phyloP scores from a whole-genome alignment of 1,139 yeast species.

The Diutina scorzettiae region DNA sequence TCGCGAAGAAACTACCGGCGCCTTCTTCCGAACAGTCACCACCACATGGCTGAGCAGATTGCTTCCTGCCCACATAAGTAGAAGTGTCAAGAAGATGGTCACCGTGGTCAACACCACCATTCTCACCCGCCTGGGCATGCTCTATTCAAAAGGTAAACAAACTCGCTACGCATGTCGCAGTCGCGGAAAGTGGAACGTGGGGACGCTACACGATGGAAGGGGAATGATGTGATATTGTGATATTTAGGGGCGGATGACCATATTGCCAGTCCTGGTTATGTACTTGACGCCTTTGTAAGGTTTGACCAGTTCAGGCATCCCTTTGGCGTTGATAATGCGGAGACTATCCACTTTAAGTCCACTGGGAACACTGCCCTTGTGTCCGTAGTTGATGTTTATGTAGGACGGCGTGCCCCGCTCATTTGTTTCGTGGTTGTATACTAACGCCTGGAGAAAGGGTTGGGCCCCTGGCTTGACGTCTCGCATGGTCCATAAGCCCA shows the following conservation, averaged over 20 bases:
- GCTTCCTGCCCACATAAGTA: not conserved
- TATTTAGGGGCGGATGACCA: slow-evolving; percentile 1
- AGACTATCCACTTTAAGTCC: slow-evolving; percentile 61
- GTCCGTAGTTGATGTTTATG: slow-evolving; percentile 36
- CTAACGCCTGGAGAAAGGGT: slow-evolving; percentile 51
- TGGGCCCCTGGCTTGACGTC: slow-evolving; percentile 51
- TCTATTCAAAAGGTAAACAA: not conserved
- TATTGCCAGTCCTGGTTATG: slow-evolving; percentile 29
- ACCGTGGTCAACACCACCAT: not conserved
- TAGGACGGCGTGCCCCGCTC: slow-evolving; percentile 9
- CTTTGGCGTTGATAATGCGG: slow-evolving; percentile 45
- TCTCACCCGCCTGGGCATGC: not conserved
- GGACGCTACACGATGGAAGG: too few relatives aligned
- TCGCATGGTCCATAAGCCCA: slow-evolving; percentile 64
- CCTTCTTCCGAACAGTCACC: not conserved
- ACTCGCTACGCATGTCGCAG: too few relatives aligned
- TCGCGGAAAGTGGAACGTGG: too few relatives aligned
- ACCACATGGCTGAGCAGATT: not conserved
- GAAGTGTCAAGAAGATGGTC: not conserved
- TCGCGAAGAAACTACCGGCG: not conserved
- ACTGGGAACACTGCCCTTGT: slow-evolving; percentile 63
- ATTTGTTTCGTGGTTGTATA: slow-evolving; percentile 2
- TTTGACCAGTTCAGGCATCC: slow-evolving; percentile 49
- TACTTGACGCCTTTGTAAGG: slow-evolving; percentile 93
- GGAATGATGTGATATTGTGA: too few relatives aligned